Percentiles rank a stretch among this genome's conserved stretches.
phyloP scores from a whole-genome alignment of 129 eudicot genomes.

The Sambucus nigra region DNA sequence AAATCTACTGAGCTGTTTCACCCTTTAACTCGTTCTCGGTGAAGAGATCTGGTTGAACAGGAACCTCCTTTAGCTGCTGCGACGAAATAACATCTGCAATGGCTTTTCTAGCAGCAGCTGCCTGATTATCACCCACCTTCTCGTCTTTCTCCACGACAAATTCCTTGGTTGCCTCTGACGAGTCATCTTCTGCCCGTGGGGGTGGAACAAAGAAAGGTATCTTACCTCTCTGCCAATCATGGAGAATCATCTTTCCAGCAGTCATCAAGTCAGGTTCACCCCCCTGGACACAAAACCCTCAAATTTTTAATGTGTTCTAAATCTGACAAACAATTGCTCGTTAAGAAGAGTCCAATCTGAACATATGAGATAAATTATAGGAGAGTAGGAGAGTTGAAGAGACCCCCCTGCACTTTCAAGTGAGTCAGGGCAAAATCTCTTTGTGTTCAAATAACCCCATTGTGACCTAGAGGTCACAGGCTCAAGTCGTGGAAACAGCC shows the following conservation, averaged over 20 bases:
- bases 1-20: constrained; percentile 19
- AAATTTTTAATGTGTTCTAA: background rate
- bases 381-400: too few species aligned
- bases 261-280: constrained; percentile 94
- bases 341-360: background rate
- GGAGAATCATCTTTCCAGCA: constrained; percentile 93
- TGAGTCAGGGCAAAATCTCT: background rate
- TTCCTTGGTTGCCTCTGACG: constrained; percentile 16
- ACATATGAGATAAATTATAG: background rate
- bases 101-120: constrained; percentile 51
- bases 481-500: too few species aligned
- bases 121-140: constrained; percentile 32
- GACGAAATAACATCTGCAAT: constrained; percentile 52
- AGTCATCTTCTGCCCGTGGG: constrained; percentile 51
- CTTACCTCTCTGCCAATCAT: constrained; percentile 99
- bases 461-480: too few species aligned
- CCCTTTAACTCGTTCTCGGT: constrained; percentile 58
- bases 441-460: too few species aligned
- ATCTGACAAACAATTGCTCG: background rate
- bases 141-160: constrained; percentile 22
- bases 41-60: constrained; percentile 65
- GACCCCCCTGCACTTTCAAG: too few species aligned
- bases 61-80: constrained; percentile 65
- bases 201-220: constrained; percentile 94
- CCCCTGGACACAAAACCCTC: constrained; percentile 38